These are phyloP conservation scores for Acer yangbiense DNA, from an alignment of 345 rosid species.

Conservation along the genomic window DNA sequence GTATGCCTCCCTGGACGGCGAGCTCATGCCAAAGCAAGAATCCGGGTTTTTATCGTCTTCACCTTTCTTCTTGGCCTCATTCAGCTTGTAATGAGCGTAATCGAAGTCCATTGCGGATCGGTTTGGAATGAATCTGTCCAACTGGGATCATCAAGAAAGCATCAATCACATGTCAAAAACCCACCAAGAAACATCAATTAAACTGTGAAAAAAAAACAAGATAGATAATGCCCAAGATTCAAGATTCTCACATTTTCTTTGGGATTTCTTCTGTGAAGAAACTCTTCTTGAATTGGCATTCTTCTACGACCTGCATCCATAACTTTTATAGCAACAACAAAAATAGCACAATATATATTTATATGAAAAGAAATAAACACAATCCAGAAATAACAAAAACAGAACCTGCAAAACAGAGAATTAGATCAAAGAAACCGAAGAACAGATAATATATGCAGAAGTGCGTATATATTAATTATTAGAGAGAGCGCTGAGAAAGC, in stretches of 20 bases:
- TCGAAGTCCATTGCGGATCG: not conserved
- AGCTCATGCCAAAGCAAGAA: conserved; percentile 21
- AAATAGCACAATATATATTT: not conserved
- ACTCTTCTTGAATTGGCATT: conserved; percentile 47
- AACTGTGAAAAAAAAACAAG: not conserved
- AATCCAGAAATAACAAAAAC: not conserved
- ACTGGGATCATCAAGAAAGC: not conserved
- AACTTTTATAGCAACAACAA: not conserved
- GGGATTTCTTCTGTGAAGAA: conserved; percentile 40
- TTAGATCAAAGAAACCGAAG: conserved; percentile 8
- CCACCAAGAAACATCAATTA: too few species aligned
- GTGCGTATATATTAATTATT: too few species aligned
- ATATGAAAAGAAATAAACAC: too few species aligned
- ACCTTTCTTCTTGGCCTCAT: not conserved
- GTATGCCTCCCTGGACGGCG: conserved; percentile 67
- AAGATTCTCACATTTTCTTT: conserved; percentile 39
- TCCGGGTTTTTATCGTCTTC: conserved; percentile 32
- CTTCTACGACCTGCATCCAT: conserved; percentile 38
- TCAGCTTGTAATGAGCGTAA: not conserved
- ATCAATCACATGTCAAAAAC: not conserved
- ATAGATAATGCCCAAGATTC: not conserved
- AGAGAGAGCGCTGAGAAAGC: not conserved
- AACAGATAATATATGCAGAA: not conserved
- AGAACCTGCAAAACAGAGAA: not conserved
- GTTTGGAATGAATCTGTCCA: not conserved